Evolutionary conservation across 768 basidiomycete species (phyloP).

Genomic region (Strobilomyces confusus): DNA sequence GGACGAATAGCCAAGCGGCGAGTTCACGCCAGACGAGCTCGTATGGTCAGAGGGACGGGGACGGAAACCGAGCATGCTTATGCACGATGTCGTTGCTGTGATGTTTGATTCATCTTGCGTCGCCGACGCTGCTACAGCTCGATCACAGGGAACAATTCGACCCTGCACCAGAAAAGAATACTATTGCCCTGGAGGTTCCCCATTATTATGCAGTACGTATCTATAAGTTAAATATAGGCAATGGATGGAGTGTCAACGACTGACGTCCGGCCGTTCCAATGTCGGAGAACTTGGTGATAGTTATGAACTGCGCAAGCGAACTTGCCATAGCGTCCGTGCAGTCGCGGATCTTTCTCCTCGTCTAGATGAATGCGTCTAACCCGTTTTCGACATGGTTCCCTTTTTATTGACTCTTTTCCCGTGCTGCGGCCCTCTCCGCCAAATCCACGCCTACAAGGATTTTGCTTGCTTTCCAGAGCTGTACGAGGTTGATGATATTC

Average conservation of each 20-base stretch:
- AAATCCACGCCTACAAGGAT: slow-evolving; percentile 92
- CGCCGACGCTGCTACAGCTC: too few relatives aligned
- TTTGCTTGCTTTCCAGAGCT: slow-evolving; percentile 97
- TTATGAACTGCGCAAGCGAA: slow-evolving; percentile 10
- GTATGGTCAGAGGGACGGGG: too few relatives aligned
- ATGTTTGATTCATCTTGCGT: too few relatives aligned
- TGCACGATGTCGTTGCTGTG: too few relatives aligned
- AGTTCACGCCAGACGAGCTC: too few relatives aligned
- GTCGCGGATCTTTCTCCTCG: slow-evolving; percentile 4
- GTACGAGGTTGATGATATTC: slow-evolving; percentile 92
- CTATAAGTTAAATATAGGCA: slow-evolving; percentile 11
- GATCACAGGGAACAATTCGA: too few relatives aligned
- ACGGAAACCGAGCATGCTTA: too few relatives aligned
- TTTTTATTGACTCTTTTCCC: slow-evolving; percentile 32
- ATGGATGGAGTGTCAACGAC: slow-evolving; percentile 1
- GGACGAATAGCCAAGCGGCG: too few relatives aligned
- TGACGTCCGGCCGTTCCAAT: neutral
- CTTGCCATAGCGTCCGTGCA: slow-evolving; percentile 5
- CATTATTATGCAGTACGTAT: slow-evolving; percentile 19
- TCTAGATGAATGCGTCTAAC: slow-evolving; percentile 12
- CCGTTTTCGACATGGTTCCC: neutral
- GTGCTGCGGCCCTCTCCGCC: slow-evolving; percentile 71
- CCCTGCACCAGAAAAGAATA: neutral
- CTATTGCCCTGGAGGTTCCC: neutral
- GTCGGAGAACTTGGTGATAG: slow-evolving; percentile 10